Base-by-base conservation (phyloP, 2,329 filamentous ascomycete species). In the Scedosporium dehoogii region DNA sequence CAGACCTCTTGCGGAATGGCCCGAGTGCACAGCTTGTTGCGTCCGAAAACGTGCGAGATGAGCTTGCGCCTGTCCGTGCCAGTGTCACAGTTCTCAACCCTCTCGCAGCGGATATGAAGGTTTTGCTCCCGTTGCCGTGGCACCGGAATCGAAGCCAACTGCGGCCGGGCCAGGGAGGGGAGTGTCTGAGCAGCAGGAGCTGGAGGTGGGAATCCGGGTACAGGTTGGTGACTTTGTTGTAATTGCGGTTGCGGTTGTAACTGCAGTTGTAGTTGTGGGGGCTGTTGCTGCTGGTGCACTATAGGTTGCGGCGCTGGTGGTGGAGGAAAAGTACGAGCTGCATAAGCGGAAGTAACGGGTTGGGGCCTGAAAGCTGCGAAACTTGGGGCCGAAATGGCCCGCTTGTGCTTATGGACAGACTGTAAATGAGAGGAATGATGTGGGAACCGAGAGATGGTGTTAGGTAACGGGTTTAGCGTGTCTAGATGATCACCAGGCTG, bases 31-130 rank as follows among this genome's bases (percentile, higher is more conserved):
- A 83, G 79, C 74, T 94, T 94, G 78, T 94, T 94, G 44, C 91
- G 84, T 23, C 90, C 90, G 67, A 93, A 93, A 62, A 92, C 83
- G 69, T 94, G 89, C 0, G 88, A 91, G 64, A 93, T 88, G 4
- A 88, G 85, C 74, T 93, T 93, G 58, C 90, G 84, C 25, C 81
- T 81, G 62, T 83, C 79, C 4, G 84, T 85, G 3, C 79, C 79
- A 0, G 84, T 87, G 56, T 82, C 78, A 69, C 85, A 88, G 64
- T 82, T 76, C 1, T 64, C 63, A 21, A 65, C 65, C 23, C 64
- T 63, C 62, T 65, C 63, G 60, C 64, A 62, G 57, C 62, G 29
- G 48, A 61, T 42, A 25, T 60, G 38, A 21, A 46, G 42, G 42
- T 60, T 44, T 12, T 25, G 44, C 9, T 58, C 56, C 56, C 27